These are phyloP conservation scores for Amanita pseudoporphyria DNA, from an alignment of 768 basidiomycete genomes.

Conservation along the genomic window DNA sequence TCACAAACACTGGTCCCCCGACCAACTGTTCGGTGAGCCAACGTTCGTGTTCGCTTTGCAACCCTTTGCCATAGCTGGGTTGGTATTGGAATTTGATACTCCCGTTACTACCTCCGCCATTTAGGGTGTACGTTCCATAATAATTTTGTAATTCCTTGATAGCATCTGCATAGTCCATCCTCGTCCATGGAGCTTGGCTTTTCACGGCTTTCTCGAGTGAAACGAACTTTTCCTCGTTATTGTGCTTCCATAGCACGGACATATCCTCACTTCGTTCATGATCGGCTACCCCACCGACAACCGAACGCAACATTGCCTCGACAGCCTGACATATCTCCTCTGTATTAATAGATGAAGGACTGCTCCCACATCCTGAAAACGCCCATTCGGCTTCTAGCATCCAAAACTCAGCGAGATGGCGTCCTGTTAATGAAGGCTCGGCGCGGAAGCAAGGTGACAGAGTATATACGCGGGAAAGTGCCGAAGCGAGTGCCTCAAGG, in stretches of 20 bases:
- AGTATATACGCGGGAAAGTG: conserved; percentile 81
- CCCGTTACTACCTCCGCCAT: conserved; percentile 14
- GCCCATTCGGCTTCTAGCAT: conserved; percentile 98
- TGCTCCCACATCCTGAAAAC: conserved; percentile 11
- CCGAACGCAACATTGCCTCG: conserved; percentile 24
- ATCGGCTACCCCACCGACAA: conserved; percentile 14
- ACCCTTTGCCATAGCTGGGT: conserved; percentile 56
- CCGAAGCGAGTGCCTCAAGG: conserved; percentile 76
- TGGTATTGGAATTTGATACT: conserved; percentile 39
- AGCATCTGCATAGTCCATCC: conserved; percentile 76
- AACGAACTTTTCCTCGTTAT: conserved; percentile 16
- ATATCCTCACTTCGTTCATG: conserved; percentile 16
- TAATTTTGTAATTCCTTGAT: conserved; percentile 41
- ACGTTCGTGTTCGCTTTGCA: conserved; percentile 90
- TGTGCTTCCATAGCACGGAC: conserved; percentile 31
- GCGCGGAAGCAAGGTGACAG: conserved; percentile 93
- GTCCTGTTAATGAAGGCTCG: conserved; percentile 75
- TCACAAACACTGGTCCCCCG: conserved; percentile 80
- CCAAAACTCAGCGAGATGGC: conserved; percentile 98
- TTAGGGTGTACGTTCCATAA: conserved; percentile 13
- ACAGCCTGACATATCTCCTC: conserved; percentile 35
- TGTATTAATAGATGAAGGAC: conserved; percentile 19
- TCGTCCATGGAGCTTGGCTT: conserved; percentile 40
- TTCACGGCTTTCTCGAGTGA: conserved; percentile 27
- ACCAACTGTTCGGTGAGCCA: conserved; percentile 70